Evolutionary conservation across 148 eudicot genomes (phyloP).

Genomic region (Beta vulgaris): DNA sequence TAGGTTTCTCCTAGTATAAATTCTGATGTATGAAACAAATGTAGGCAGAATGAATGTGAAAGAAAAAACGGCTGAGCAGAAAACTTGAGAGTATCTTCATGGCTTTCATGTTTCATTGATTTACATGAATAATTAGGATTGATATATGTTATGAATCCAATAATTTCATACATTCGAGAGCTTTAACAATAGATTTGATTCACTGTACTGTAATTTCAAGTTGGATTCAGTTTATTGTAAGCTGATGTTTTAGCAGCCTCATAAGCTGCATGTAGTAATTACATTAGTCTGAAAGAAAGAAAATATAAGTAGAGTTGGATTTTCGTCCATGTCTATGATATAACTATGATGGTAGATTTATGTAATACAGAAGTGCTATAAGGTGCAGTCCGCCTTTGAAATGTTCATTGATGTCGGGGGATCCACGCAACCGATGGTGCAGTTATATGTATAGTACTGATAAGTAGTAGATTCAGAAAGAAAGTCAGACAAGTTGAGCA

Average conservation of each 20-base stretch:
- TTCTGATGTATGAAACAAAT: too few species aligned
- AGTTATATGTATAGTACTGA: constrained; percentile 11
- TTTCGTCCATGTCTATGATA: constrained; percentile 18
- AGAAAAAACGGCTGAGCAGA: too few species aligned
- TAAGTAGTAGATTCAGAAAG: constrained; percentile 1
- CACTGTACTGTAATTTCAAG: constrained; percentile 10
- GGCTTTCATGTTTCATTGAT: too few species aligned
- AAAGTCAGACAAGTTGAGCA: constrained; percentile 3
- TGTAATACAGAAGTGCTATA: constrained; percentile 31
- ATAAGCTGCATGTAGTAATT: constrained; percentile 4
- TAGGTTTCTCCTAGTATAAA: too few species aligned
- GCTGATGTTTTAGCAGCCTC: constrained; percentile 5
- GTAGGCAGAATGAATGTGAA: too few species aligned
- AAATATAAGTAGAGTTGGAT: constrained; percentile 13
- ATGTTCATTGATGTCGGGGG: constrained; percentile 20
- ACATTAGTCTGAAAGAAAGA: background rate
- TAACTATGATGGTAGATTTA: constrained; percentile 8
- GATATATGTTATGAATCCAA: too few species aligned
- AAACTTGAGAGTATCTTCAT: too few species aligned
- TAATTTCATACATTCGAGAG: too few species aligned
- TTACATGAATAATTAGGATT: too few species aligned
- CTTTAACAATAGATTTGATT: too few species aligned
- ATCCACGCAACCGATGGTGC: constrained; percentile 12
- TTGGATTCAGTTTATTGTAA: background rate
- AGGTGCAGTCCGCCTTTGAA: constrained; percentile 22